These are phyloP conservation scores for Hansfordia pulvinata DNA, from an alignment of 2,329 filamentous ascomycete species.

Conservation along the genomic window DNA sequence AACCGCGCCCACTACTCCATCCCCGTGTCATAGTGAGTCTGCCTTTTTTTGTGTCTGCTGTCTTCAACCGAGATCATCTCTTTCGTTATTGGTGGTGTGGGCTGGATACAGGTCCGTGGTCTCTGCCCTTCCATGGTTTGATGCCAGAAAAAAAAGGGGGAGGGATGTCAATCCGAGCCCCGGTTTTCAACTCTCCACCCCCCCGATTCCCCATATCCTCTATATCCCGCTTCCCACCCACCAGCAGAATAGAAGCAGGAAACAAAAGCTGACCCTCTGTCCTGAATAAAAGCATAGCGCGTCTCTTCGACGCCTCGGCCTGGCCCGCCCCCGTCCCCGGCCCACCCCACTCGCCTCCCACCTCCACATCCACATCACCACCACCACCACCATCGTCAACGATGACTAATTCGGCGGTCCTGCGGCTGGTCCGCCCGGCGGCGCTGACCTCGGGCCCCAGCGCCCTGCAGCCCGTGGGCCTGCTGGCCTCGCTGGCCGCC, in stretches of 20 bases:
- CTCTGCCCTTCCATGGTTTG: too few relatives aligned
- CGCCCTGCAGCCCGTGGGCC: slow-evolving; percentile 5
- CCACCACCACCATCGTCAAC: neutral
- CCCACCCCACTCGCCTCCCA: neutral
- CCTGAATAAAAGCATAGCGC: neutral
- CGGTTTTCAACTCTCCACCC: neutral
- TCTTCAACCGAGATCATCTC: too few relatives aligned
- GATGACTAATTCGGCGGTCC: neutral
- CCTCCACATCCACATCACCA: neutral
- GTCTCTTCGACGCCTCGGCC: neutral
- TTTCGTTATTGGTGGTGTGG: slow-evolving; percentile 2
- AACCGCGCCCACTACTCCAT: slow-evolving; percentile 19
- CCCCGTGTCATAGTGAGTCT: slow-evolving; percentile 16
- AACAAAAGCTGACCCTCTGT: too few relatives aligned
- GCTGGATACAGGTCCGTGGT: slow-evolving; percentile 7
- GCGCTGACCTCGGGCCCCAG: slow-evolving; percentile 5
- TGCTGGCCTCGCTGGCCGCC: slow-evolving; percentile 4
- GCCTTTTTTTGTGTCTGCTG: slow-evolving; percentile 1
- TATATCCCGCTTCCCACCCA: too few relatives aligned
- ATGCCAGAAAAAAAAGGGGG: too few relatives aligned
- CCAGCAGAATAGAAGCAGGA: too few relatives aligned
- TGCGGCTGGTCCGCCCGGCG: slow-evolving; percentile 8
- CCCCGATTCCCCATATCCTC: too few relatives aligned
- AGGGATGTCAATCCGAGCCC: neutral
- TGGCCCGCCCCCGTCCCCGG: neutral